Evolutionary conservation across 1,284 basidiomycete species (phyloP), one percentile per base, ranked within the genome.

Genomic region (Cryptococcus hybrid): DNA sequence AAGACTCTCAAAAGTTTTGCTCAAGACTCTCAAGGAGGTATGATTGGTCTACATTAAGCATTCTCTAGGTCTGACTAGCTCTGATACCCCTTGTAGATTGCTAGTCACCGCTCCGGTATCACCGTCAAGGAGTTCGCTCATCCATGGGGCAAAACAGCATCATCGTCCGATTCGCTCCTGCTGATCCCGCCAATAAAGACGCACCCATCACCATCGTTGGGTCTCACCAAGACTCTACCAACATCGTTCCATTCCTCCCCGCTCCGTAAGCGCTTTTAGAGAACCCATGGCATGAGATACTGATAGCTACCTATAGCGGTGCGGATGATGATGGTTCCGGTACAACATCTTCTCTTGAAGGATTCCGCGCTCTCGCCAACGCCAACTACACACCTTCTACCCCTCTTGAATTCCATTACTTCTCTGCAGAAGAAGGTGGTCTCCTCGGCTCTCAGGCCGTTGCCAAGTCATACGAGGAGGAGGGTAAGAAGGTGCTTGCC

Each of bases 401-500:
- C 47, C 83, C 89, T 15, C 84, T 98, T 57, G 93, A 98, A 74
- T 95, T 97, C 78, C 93, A 96, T 75, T 99, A 89, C 88, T 98
- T 92, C 75, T 89, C 89, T 53, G 93, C 92, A 49, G 92, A 96
- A 71, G 92, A 96, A 80, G 89, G 88, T 47, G 95, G 95, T n/a
- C 83, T 98, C 38, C 86, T 99, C 55, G 95, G 95, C 44, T 92
- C 89, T 45, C 92, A 96, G 75, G 94, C 91, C 8, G 85, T 99
- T 48, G 93, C 92, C 37, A 82, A 83, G 66, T 82, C 83, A 54
- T 99, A 98, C 73, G 85, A 85, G 65, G 74, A 80, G 24, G 80
- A 82, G 56, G 80, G 79, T 7, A 81, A 83, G 50, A 84, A 88
- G 64, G 89, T 97, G 57, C 80, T 88, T 70, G 92, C 88, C 45